Conservation (phyloP, 306 rosid species). For the Dalbergia cochinchinensis region DNA sequence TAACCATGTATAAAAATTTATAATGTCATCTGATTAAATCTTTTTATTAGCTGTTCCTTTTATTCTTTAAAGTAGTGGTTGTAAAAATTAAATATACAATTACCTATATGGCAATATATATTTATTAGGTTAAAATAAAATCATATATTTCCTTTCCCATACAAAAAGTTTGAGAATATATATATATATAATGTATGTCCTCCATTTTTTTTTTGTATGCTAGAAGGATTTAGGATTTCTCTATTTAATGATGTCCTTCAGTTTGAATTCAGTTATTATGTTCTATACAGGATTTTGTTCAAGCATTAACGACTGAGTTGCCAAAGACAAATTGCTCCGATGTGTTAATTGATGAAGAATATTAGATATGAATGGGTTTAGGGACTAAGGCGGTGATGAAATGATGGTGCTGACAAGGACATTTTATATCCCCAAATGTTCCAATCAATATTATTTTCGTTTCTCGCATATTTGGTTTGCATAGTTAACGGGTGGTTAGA, state of each 20-base stretch:
- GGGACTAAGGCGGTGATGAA: conserved; percentile 27
- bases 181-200: too few species aligned
- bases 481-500: background rate
- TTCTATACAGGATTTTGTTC: background rate
- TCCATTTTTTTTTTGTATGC: too few species aligned
- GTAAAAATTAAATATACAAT: too few species aligned
- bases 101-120: too few species aligned
- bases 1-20: too few species aligned
- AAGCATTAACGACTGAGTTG: conserved; percentile 8
- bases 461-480: background rate
- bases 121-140: too few species aligned
- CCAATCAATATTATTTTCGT: background rate
- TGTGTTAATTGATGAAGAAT: conserved; percentile 26
- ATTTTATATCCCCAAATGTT: background rate
- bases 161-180: too few species aligned
- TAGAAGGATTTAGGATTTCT: background rate
- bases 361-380: conserved; percentile 27
- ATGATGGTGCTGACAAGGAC: conserved; percentile 18
- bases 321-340: background rate
- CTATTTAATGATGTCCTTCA: background rate
- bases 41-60: too few species aligned
- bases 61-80: too few species aligned
- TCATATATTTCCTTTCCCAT: background rate
- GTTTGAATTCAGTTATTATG: background rate
- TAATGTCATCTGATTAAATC: too few species aligned